Conservation (phyloP, 2,329 filamentous ascomycete species). For the Diaporthe amygdali region DNA sequence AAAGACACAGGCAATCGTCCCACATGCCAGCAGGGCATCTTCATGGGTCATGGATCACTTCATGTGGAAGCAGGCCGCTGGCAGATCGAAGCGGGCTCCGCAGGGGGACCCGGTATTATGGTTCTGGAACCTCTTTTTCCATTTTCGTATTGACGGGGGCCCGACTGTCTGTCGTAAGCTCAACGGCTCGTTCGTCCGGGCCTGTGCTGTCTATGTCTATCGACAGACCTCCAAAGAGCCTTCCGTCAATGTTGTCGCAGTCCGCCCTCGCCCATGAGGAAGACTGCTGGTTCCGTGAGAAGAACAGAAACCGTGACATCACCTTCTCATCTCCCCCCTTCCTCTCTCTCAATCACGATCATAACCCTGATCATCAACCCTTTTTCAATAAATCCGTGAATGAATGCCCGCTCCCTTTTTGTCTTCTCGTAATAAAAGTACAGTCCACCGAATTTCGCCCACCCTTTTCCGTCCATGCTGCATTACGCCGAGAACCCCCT, state of each 20-base stretch:
- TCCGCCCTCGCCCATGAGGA: background rate
- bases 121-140: conserved; percentile 7
- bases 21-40: background rate
- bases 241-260: background rate
- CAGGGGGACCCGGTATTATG: background rate
- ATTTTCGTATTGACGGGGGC: conserved; percentile 2
- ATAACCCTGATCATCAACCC: conserved; percentile 11
- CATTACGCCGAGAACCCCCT: conserved; percentile 29
- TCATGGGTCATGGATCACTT: background rate
- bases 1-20: background rate
- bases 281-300: background rate
- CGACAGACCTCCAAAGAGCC: background rate
- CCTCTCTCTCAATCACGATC: background rate
- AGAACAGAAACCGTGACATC: background rate
- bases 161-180: background rate
- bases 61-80: background rate
- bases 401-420: background rate
- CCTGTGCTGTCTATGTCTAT: conserved; percentile 8
- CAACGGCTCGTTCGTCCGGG: background rate
- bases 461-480: conserved; percentile 17
- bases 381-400: conserved; percentile 15
- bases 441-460: conserved; percentile 12
- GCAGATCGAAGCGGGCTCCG: background rate
- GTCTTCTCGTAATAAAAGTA: conserved; percentile 10
- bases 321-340: background rate